A percentile compares a stretch with the other conserved stretches of the same genome.
phyloP scores from a whole-genome alignment of 345 rosid genomes.

The Combretum micranthum region DNA sequence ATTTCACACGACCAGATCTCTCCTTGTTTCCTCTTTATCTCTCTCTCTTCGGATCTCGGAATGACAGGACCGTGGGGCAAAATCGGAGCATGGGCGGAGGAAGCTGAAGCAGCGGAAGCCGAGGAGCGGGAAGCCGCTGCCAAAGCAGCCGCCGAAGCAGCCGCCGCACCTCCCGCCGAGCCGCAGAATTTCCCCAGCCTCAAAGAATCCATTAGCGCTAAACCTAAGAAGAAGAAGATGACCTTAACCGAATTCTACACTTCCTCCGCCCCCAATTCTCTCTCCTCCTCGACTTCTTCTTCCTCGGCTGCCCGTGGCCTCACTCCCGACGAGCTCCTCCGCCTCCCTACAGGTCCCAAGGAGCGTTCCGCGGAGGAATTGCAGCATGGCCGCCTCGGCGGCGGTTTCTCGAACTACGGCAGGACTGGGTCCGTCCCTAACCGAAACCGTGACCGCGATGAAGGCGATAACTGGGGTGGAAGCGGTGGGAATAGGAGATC shows the following conservation, averaged over 20 bases:
- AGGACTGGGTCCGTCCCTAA: conserved; percentile 34
- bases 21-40: background rate
- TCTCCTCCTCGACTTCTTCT: conserved; percentile 6
- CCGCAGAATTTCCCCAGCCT: conserved; percentile 74
- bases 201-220: conserved; percentile 54
- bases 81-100: conserved; percentile 95
- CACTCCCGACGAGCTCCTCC: conserved; percentile 71
- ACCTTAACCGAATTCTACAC: conserved; percentile 47
- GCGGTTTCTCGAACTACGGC: conserved; percentile 69
- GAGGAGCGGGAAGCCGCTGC: conserved; percentile 42
- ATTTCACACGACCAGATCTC: conserved; percentile 1
- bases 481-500: conserved; percentile 46
- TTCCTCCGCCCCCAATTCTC: conserved; percentile 19
- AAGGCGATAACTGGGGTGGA: conserved; percentile 46
- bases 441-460: conserved; percentile 37
- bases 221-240: conserved; percentile 86
- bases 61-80: conserved; percentile 75
- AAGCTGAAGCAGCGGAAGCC: conserved; percentile 73
- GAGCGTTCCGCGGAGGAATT: conserved; percentile 86
- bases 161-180: conserved; percentile 28
- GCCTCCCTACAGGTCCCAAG: conserved; percentile 90
- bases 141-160: conserved; percentile 22
- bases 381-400: conserved; percentile 73
- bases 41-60: background rate
- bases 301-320: conserved; percentile 28